phyloP scores from a whole-genome alignment of 331 rosid species.

The Malus hybrid region DNA sequence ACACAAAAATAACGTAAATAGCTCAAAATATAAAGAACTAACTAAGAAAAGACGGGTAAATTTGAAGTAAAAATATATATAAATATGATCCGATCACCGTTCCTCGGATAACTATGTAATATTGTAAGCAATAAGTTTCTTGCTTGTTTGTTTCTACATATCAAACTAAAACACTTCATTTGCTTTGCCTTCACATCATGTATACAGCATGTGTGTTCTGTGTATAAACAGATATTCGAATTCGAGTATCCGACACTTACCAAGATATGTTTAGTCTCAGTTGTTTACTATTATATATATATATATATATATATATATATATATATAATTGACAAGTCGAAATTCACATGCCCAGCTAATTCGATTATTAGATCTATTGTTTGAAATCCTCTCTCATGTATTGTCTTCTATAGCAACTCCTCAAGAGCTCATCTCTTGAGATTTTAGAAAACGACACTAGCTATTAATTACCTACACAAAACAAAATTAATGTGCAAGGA shows the following conservation, averaged over 20 bases:
- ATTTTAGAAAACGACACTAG: no score
- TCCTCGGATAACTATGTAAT: constrained; percentile 28
- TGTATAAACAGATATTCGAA: not conserved
- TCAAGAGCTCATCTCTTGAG: no score
- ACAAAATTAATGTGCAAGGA: not conserved
- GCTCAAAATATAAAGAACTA: no score
- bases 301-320: no score
- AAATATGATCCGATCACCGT: no score
- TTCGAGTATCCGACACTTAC: not conserved
- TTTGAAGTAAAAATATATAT: no score
- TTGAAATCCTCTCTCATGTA: not conserved
- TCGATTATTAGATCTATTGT: not conserved
- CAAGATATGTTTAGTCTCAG: not conserved
- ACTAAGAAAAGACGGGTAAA: no score
- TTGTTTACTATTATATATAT: not conserved
- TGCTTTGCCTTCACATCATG: not conserved
- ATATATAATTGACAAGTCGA: not conserved
- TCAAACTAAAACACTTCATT: not conserved
- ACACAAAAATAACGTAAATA: no score
- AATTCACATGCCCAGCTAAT: not conserved
- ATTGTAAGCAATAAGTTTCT: not conserved
- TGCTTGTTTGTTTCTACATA: not conserved
- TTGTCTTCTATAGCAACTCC: not conserved
- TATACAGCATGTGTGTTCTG: not conserved
- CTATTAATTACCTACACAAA: not conserved